Evolutionary conservation across 805 yeast genomes (phyloP).

Genomic region (Maudiozyma serrabonitensis): DNA sequence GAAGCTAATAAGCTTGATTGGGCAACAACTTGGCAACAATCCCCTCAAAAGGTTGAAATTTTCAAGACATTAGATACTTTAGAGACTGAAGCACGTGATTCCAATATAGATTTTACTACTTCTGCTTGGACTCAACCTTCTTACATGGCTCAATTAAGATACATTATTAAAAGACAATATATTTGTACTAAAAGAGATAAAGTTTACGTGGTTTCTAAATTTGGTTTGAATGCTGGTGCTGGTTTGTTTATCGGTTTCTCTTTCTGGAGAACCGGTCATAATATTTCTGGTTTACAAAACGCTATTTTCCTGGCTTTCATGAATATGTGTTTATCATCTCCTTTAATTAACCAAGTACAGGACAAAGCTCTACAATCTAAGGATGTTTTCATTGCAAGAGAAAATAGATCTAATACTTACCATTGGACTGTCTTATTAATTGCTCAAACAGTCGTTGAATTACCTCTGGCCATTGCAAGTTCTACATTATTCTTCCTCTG

Average conservation of each 20-base stretch:
- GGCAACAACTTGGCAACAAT: constrained; percentile 16
- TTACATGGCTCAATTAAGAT: constrained; percentile 35
- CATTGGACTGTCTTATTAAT: constrained; percentile 58
- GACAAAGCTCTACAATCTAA: constrained; percentile 49
- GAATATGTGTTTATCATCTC: constrained; percentile 47
- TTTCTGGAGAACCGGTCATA: constrained; percentile 48
- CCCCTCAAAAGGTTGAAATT: constrained; percentile 8
- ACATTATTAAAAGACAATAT: constrained; percentile 35
- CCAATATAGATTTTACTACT: constrained; percentile 13
- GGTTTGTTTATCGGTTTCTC: constrained; percentile 68
- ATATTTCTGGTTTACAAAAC: constrained; percentile 49
- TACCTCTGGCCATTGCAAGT: constrained; percentile 46
- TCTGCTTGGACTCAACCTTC: constrained; percentile 28
- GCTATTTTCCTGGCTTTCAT: constrained; percentile 53
- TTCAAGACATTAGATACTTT: constrained; percentile 3
- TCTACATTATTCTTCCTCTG: constrained; percentile 45
- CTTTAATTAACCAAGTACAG: constrained; percentile 56
- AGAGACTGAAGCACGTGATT: constrained; percentile 12
- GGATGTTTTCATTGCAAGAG: constrained; percentile 62
- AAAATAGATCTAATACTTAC: constrained; percentile 60
- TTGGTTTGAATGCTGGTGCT: constrained; percentile 40
- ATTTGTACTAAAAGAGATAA: constrained; percentile 52
- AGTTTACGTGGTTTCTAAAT: constrained; percentile 50
- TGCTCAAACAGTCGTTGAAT: constrained; percentile 46
- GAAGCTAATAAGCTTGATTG: constrained; percentile 15